Evolutionary conservation across 192 early-diverging fungal species (phyloP), one percentile per base, ranked within the genome.

Genomic region (Backusella mclennaniae): DNA sequence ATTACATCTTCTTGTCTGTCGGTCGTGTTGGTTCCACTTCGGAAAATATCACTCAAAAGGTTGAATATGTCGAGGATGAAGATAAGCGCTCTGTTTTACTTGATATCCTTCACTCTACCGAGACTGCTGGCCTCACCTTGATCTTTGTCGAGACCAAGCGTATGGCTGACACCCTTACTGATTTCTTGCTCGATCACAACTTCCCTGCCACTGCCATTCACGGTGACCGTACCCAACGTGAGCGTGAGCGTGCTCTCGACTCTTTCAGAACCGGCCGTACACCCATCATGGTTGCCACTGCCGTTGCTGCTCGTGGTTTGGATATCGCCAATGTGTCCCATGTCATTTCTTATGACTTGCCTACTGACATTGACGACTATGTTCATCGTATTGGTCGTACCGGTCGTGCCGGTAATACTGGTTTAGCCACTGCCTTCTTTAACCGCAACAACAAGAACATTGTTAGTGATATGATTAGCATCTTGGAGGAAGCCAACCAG

Each of bases 141-240:
- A 95, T 99, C 70, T 99, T 99, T 88, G 96, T 97, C 29, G 96
- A 98, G 84, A 99, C 97, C 75, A 99, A 98, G 89, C 91, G 95
- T 69, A 92, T 92, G 87, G 96, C 96, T 33, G 97, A 99, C 78
- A 92, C 92, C 75, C 90, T 99, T 39, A 93, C 91, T 82, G 93
- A 96, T 79, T 95, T 93, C 74, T 86, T 99, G 76, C 82, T 90
- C 41, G 76, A 87, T 78, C 85, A 93, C 80, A 86, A 87, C 83
- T 96, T 98, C 82, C 86, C 89, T 17, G 92, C 92, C 23, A 92
- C 93, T 0, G 85, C 90, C 63, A 90, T 95, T 56, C 93, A 95
- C 79, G 94, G 93, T 42, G 90, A 88, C 75, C 83, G 92, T 35
- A 86, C 84, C 3, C 91, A 92, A 67, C 76, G 86, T 12, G 91